Base-by-base conservation (phyloP, 2,329 filamentous ascomycete genomes). In the Alternaria metachromatica region DNA sequence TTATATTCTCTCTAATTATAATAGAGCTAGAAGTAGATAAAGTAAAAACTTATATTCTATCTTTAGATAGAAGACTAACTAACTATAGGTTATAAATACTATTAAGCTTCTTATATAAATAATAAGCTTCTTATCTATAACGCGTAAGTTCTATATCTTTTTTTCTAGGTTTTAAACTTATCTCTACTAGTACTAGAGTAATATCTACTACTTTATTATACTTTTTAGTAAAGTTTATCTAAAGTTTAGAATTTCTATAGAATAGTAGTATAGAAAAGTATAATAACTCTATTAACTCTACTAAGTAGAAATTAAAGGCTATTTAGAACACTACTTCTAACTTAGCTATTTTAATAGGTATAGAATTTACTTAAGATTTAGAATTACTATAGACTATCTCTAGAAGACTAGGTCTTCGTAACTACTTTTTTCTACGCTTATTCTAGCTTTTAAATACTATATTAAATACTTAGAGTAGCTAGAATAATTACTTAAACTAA, bases 1-100 rank as follows among this genome's bases (percentile, higher is more conserved):
- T n/a, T 71, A 26, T 26, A 66, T 69, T 12, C 60, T 71, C 49
- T 69, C 46, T 4, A 71, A 67, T 33, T 71, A 71, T 44, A 71
- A 69, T 33, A n/a, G 63, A 49, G 45, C 21, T 12, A 21, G 62
- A 33, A 18, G 15, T n/a, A 57, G 63, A 15, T n/a, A 61, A 23
- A 54, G 58, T 64, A 51, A 64, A 49, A 44, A 49, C 28, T 33
- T 49, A 25, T 43, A 48, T 46, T 28, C 33, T 6, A 61, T 25
- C 6, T 50, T 50, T n/a, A 15, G 18, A 5, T 18, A 33, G 7
- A 13, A 50, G 33, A 57, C 58, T 61, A 57, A 61, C 21, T 12
- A 2, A 28, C 18, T 50, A 5, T 13, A 72, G 66, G 60, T 21
- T 68, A 70, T 30, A 55, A 60, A 46, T 28, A 71, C 54, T 57